A percentile compares a stretch with the other conserved stretches of the same genome.
Conservation (phyloP, 2,329 filamentous ascomycete species). For the Balansia obtecta region DNA sequence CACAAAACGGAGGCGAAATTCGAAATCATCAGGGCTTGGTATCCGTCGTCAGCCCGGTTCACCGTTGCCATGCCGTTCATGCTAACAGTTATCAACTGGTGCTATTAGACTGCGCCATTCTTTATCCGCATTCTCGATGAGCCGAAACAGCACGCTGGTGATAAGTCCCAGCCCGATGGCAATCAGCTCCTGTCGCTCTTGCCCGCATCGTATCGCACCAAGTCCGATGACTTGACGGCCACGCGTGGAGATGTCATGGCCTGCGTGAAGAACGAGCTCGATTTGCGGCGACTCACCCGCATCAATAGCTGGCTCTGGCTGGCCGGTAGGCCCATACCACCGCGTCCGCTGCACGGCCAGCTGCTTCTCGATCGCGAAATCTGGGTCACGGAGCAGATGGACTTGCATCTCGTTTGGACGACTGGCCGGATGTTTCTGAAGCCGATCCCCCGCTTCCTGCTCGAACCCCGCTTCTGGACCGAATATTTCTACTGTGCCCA, state of each 20-base stretch:
- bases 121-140: not conserved
- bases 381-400: slow-evolving; percentile 17
- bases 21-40: not conserved
- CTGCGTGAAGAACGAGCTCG: slow-evolving; percentile 7
- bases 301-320: slow-evolving; percentile 15
- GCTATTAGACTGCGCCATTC: not conserved
- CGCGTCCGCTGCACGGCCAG: slow-evolving; percentile 16
- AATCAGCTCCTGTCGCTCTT: slow-evolving; percentile 4
- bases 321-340: slow-evolving; percentile 14
- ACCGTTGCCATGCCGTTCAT: not conserved
- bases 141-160: not conserved
- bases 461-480: slow-evolving; percentile 12
- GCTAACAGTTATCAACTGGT: not conserved
- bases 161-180: not conserved
- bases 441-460: slow-evolving; percentile 22
- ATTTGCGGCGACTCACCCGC: slow-evolving; percentile 5
- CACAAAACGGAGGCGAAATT: not conserved
- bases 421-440: slow-evolving; percentile 19
- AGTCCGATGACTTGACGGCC: slow-evolving; percentile 6
- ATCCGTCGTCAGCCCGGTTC: not conserved
- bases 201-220: slow-evolving; percentile 26
- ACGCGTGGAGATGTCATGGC: slow-evolving; percentile 1
- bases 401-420: slow-evolving; percentile 19
- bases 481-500: slow-evolving; percentile 1
- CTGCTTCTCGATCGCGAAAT: slow-evolving; percentile 13